Percentiles rank a stretch among this genome's conserved stretches.
Conservation (phyloP, 108 stramenopile species). For the Conticribra weissflogii region DNA sequence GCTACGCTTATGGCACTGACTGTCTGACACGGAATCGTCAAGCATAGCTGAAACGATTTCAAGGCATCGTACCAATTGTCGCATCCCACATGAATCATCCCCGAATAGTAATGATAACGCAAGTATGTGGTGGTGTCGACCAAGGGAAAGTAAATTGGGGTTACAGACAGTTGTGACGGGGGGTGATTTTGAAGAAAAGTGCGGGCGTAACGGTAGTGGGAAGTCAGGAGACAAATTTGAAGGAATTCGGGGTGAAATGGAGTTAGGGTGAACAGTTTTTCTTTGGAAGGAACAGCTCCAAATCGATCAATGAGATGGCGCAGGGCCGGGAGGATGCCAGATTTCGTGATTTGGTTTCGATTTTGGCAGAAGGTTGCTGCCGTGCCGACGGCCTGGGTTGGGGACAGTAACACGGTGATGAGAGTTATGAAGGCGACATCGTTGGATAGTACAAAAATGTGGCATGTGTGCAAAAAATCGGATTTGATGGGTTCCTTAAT, state of each 20-base stretch:
- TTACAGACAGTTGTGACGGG: background rate
- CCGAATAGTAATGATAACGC: conserved; percentile 69
- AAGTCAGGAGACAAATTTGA: conserved; percentile 57
- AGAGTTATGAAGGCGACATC: background rate
- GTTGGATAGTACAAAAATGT: too few species aligned
- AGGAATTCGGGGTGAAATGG: conserved; percentile 59
- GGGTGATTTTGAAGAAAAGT: conserved; percentile 34
- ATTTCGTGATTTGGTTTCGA: conserved; percentile 36
- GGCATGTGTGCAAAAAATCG: background rate
- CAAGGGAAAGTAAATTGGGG: background rate
- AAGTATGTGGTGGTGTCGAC: conserved; percentile 35
- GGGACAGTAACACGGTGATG: too few species aligned
- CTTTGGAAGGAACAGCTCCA: background rate
- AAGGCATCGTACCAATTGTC: conserved; percentile 58
- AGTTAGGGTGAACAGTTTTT: conserved; percentile 7
- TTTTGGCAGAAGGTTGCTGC: conserved; percentile 22
- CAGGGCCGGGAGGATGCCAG: conserved; percentile 58
- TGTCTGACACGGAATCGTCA: conserved; percentile 57
- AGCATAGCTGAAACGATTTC: conserved; percentile 68
- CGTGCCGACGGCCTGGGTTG: conserved; percentile 30
- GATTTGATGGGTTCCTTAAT: background rate
- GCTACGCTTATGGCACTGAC: conserved; percentile 46
- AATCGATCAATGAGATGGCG: conserved; percentile 36
- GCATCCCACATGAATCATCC: conserved; percentile 64
- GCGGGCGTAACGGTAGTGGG: conserved; percentile 58